A percentile compares a stretch with the other conserved stretches of the same genome.
Conservation (phyloP, 2,329 filamentous ascomycete species). For the Pseudofabraea citricarpa region DNA sequence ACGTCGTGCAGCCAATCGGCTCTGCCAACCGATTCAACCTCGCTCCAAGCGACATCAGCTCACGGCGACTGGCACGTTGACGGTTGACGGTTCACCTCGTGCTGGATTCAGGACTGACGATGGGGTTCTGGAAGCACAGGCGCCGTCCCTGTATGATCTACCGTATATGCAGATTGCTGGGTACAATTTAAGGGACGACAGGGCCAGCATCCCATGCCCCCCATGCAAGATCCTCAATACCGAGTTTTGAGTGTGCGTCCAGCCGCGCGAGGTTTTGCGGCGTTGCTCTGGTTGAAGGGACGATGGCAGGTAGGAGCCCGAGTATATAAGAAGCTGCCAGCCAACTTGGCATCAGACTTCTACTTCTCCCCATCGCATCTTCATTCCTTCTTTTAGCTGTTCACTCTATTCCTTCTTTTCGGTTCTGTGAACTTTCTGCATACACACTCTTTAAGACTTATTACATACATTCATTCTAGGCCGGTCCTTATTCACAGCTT, state of each 20-base stretch:
- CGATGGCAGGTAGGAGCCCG: background rate
- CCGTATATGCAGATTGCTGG: background rate
- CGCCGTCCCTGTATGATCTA: slow-evolving; percentile 1
- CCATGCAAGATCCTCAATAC: too few relatives aligned
- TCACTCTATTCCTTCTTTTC: slow-evolving; percentile 23
- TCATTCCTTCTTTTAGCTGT: slow-evolving; percentile 20
- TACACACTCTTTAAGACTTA: slow-evolving; percentile 24
- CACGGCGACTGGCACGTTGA: background rate
- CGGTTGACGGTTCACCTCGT: background rate
- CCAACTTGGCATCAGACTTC: slow-evolving; percentile 6
- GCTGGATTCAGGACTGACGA: background rate
- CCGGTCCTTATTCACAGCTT: slow-evolving; percentile 24
- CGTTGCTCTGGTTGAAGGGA: background rate
- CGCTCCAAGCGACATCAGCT: background rate
- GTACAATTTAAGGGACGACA: background rate
- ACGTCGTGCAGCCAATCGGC: background rate
- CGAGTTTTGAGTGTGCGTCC: background rate
- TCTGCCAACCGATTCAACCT: background rate
- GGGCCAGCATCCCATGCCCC: background rate
- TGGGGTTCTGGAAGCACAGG: background rate
- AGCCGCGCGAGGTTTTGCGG: background rate
- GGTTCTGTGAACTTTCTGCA: slow-evolving; percentile 28
- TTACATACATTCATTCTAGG: slow-evolving; percentile 17
- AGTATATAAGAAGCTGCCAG: slow-evolving; percentile 1
- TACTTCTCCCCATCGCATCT: slow-evolving; percentile 19